Evolutionary conservation across 108 stramenopile genomes (phyloP).

Genomic region (Pseudonitzschia multiseries): DNA sequence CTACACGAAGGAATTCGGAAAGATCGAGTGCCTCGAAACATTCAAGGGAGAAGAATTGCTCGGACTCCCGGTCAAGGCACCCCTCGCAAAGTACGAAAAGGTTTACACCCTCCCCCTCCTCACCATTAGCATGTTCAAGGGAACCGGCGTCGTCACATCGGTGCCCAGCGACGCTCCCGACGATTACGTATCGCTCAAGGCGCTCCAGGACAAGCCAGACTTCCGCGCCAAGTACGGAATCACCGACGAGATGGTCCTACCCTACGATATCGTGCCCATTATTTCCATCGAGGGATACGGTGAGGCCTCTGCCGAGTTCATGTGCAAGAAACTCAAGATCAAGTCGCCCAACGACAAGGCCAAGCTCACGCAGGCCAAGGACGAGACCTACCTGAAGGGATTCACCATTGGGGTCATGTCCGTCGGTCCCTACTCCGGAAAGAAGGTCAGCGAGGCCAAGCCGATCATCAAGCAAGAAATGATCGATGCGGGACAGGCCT

Average conservation of each 20-base stretch:
- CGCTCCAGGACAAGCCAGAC: slow-evolving; percentile 92
- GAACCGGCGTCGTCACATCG: slow-evolving; percentile 97
- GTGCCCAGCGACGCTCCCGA: slow-evolving; percentile 99
- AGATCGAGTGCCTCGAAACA: slow-evolving; percentile 76
- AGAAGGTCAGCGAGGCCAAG: slow-evolving; percentile 97
- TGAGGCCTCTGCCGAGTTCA: slow-evolving; percentile 82
- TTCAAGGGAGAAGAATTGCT: slow-evolving; percentile 91
- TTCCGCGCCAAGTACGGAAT: slow-evolving; percentile 96
- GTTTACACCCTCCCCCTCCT: slow-evolving; percentile 97
- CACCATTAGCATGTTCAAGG: slow-evolving; percentile 97
- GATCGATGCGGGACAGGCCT: slow-evolving; percentile 90
- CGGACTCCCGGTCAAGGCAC: slow-evolving; percentile 92
- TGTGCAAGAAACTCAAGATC: slow-evolving; percentile 96
- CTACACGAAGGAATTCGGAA: slow-evolving; percentile 84
- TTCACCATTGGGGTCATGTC: slow-evolving; percentile 96
- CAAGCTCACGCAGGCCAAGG: slow-evolving; percentile 93
- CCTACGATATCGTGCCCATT: slow-evolving; percentile 95
- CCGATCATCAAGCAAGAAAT: slow-evolving; percentile 90
- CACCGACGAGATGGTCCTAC: slow-evolving; percentile 91
- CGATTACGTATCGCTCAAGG: slow-evolving; percentile 94
- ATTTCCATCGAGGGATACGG: slow-evolving; percentile 97
- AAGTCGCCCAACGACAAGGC: slow-evolving; percentile 92
- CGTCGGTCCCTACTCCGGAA: slow-evolving; percentile 84
- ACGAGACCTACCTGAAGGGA: slow-evolving; percentile 95
- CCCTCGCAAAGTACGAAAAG: slow-evolving; percentile 89